Base-by-base conservation (phyloP, 306 rosid genomes). In the Comarum palustre region DNA sequence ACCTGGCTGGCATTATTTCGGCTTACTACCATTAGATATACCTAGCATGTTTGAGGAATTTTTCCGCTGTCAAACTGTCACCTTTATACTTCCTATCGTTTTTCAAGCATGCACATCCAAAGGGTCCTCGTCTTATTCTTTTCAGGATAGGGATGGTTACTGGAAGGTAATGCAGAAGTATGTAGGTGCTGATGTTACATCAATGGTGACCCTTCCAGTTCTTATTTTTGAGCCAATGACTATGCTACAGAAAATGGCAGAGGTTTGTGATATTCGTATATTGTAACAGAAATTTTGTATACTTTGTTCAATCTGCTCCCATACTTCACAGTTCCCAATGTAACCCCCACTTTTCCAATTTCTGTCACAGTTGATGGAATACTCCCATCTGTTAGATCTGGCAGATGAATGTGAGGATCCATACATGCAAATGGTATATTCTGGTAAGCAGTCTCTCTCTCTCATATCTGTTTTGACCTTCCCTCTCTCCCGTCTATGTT, bases 351-450 rank as follows among this genome's bases (percentile, higher is more conserved):
- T 57, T 72, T 43, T 75, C 43, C 58, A 70, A 68, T 69, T 71
- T 34, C 42, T 69, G 75, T 77, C 71, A 61, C 83, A 93, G 98
- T 80, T 93, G 81, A 90, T 87, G 98, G 98, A 93, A 77, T 93
- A 93, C 82, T 87, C 93, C 66, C 84, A 87, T 90, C 71, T 93
- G 84, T 78, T 93, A 69, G 93, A 93, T 84, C 79, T 32, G 76
- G 98, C 98, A 15, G 96, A 93, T 82, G 88, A 90, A 85, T 83
- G 92, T 27, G 96, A 89, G 86, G 98, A 93, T 85, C 98, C 97
- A 10, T 83, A 90, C 65, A 80, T 90, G 93, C 89, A 80, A 34
- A 73, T 87, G 78, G 97, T 90, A 36, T 89, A 90, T 82, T 96
- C 96, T 32, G 67, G 98, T 90, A 72, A 81, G 93, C 78, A 66